A percentile compares a stretch with the other conserved stretches of the same genome.
Conservation (phyloP, 2,329 filamentous ascomycete species). For the Trichoderma oligosporum region DNA sequence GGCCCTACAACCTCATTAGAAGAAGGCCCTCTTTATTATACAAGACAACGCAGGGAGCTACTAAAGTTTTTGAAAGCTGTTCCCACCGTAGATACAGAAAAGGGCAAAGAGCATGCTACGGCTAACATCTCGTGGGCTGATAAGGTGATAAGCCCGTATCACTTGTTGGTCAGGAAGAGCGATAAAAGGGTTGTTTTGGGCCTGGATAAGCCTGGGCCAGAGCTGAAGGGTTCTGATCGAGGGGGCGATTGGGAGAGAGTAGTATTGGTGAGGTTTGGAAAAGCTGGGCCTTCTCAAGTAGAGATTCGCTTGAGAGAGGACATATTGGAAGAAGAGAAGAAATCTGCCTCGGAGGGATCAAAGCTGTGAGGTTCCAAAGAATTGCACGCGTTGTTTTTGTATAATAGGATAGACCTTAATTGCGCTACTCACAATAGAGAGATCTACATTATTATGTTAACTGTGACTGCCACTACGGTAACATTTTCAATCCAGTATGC, state of each 20-base stretch:
- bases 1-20: conserved; percentile 29
- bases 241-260: conserved; percentile 59
- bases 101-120: conserved; percentile 39
- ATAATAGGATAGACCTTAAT: neutral
- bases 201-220: conserved; percentile 55
- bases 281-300: conserved; percentile 49
- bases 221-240: conserved; percentile 46
- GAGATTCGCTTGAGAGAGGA: conserved; percentile 51
- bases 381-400: too few species aligned
- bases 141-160: conserved; percentile 58
- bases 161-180: conserved; percentile 41
- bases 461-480: too few species aligned
- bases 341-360: conserved; percentile 25
- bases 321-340: conserved; percentile 45
- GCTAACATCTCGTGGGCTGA: conserved; percentile 52
- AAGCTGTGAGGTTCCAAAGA: conserved; percentile 29
- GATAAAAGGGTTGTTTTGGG: conserved; percentile 51
- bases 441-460: too few species aligned
- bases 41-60: conserved; percentile 49
- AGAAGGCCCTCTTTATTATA: conserved; percentile 36
- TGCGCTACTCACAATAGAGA: neutral
- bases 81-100: conserved; percentile 41
- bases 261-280: conserved; percentile 52
- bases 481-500: too few species aligned
- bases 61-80: conserved; percentile 48